Conservation (phyloP, 768 basidiomycete species). For the Boletus subparvulus region DNA sequence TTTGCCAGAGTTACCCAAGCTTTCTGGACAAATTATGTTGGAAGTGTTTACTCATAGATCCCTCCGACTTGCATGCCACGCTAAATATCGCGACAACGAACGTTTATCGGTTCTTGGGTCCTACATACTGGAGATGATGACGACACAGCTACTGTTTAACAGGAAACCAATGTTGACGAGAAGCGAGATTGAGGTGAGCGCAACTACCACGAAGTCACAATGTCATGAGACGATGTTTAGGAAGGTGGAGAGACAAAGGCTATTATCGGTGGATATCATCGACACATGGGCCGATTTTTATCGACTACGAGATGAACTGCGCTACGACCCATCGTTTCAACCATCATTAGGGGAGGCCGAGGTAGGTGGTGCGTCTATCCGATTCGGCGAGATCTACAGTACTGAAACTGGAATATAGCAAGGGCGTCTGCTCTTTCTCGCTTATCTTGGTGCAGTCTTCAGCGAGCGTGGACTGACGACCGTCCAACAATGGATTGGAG, state of each 20-base stretch:
- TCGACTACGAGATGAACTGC: conserved; percentile 34
- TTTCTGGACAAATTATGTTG: conserved; percentile 55
- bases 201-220: conserved; percentile 9
- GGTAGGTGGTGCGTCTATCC: conserved; percentile 36
- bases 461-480: conserved; percentile 49
- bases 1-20: conserved; percentile 48
- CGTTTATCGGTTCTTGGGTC: conserved; percentile 53
- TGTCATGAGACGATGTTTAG: conserved; percentile 24
- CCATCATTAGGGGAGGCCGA: conserved; percentile 28
- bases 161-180: conserved; percentile 51
- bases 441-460: conserved; percentile 68
- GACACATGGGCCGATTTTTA: conserved; percentile 41
- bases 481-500: conserved; percentile 58
- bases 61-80: conserved; percentile 44
- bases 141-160: conserved; percentile 48
- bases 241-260: conserved; percentile 25
- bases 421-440: conserved; percentile 55
- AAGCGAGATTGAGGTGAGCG: conserved; percentile 52
- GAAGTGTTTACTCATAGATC: conserved; percentile 72
- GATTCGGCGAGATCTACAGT: conserved; percentile 10
- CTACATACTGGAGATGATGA: conserved; percentile 44
- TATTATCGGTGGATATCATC: conserved; percentile 34
- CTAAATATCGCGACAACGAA: conserved; percentile 56
- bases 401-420: conserved; percentile 42
- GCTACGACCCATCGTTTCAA: conserved; percentile 33